phyloP scores from a whole-genome alignment of 2,329 filamentous ascomycete genomes.

The Claviceps pazoutovae region DNA sequence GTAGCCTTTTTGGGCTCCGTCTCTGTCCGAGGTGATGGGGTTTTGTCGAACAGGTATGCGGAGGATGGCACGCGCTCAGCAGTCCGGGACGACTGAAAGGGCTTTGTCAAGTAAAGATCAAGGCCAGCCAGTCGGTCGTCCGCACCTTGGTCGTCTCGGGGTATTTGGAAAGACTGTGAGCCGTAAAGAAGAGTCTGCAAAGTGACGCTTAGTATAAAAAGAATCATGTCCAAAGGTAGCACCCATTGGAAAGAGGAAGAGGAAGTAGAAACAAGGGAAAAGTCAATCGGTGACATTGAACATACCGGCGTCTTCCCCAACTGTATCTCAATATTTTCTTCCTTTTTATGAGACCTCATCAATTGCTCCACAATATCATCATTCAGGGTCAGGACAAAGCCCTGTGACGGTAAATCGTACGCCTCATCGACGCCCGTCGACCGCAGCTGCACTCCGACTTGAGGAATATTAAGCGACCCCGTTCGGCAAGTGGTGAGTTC shows the following conservation, averaged over 20 bases:
- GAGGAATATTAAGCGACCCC: conserved; percentile 42
- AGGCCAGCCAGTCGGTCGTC: conserved; percentile 29
- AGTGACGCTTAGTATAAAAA: neutral
- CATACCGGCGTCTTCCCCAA: conserved; percentile 47
- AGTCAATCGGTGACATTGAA: conserved; percentile 8
- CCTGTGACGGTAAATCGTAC: conserved; percentile 35
- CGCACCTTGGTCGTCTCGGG: conserved; percentile 25
- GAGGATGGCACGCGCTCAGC: conserved; percentile 37
- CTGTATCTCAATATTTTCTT: conserved; percentile 41
- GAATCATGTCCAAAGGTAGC: neutral
- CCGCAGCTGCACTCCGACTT: conserved; percentile 39
- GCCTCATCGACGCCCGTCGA: conserved; percentile 33
- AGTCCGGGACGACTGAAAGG: conserved; percentile 31
- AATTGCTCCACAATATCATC: conserved; percentile 47
- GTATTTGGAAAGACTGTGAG: conserved; percentile 32
- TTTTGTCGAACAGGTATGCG: conserved; percentile 35
- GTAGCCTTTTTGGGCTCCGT: conserved; percentile 10
- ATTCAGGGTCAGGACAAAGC: conserved; percentile 43
- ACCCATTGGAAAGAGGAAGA: neutral
- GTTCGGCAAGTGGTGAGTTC: conserved; percentile 17
- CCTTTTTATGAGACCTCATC: conserved; percentile 45
- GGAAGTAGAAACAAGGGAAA: conserved; percentile 1
- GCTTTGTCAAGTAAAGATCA: conserved; percentile 42
- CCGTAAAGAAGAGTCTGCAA: conserved; percentile 40
- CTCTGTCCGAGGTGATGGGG: conserved; percentile 12